Evolutionary conservation across 495 filamentous ascomycete genomes (phyloP).

Genomic region (Talaromyces ruber): DNA sequence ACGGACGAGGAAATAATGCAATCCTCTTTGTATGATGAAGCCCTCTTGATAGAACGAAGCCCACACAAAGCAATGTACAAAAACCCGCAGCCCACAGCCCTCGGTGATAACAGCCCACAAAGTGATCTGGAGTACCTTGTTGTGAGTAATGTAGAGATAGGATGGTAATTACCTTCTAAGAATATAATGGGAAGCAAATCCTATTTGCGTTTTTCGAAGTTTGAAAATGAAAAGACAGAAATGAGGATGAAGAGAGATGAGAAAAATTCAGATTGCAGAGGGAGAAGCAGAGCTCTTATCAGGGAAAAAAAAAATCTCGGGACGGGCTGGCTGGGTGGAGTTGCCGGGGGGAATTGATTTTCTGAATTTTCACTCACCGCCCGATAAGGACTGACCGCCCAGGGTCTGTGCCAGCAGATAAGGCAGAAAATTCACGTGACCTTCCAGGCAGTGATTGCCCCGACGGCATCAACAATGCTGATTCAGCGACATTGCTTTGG

Average conservation of each 20-base stretch:
- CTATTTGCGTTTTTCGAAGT: constrained; percentile 9
- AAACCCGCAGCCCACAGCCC: constrained; percentile 41
- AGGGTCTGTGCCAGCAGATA: neutral
- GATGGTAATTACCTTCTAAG: neutral
- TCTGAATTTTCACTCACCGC: neutral
- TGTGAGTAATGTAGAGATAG: constrained; percentile 5
- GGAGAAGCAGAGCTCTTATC: neutral
- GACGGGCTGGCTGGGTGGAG: neutral
- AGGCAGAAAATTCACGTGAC: neutral
- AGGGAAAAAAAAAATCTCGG: neutral
- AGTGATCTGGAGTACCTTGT: constrained; percentile 24
- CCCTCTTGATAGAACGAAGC: constrained; percentile 24
- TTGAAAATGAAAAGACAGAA: constrained; percentile 6
- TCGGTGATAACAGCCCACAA: constrained; percentile 40
- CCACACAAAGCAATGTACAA: constrained; percentile 31
- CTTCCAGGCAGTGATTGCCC: neutral
- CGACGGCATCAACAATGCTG: neutral
- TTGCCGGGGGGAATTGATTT: constrained; percentile 3
- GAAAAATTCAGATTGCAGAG: neutral
- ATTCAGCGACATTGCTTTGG: neutral
- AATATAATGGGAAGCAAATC: constrained; percentile 7
- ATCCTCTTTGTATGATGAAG: constrained; percentile 20
- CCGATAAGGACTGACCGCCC: constrained; percentile 5
- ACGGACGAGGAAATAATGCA: constrained; percentile 34
- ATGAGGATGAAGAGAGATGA: constrained; percentile 8